Evolutionary conservation across 352 stramenopile species (phyloP).

Genomic region (Saprolegnia diclina): DNA sequence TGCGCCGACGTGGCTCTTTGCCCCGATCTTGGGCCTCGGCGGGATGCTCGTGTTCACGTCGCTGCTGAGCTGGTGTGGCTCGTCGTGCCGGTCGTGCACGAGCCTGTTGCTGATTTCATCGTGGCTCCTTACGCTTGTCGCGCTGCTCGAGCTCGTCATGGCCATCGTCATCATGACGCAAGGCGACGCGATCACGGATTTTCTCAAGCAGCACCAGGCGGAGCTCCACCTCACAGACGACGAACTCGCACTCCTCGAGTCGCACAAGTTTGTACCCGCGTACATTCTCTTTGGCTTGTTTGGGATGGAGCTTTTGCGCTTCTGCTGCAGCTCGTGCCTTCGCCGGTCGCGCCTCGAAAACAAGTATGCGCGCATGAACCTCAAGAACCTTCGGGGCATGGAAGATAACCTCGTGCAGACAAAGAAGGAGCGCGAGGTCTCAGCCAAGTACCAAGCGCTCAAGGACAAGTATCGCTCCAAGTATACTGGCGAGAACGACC

Average conservation of each 20-base stretch:
- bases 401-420: conserved; percentile 63
- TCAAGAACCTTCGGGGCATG: conserved; percentile 52
- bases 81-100: conserved; percentile 42
- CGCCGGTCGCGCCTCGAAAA: conserved; percentile 34
- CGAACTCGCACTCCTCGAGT: conserved; percentile 44
- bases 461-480: conserved; percentile 76
- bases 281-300: conserved; percentile 60
- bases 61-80: conserved; percentile 60
- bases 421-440: conserved; percentile 69
- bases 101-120: conserved; percentile 52
- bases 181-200: conserved; percentile 49
- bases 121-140: conserved; percentile 53
- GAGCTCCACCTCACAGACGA: conserved; percentile 65
- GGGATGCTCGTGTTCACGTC: conserved; percentile 42
- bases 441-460: conserved; percentile 60
- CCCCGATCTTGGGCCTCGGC: conserved; percentile 48
- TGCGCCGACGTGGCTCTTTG: conserved; percentile 63
- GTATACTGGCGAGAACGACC: conserved; percentile 37
- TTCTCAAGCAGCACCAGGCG: conserved; percentile 55
- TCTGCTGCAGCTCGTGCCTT: conserved; percentile 60
- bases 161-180: conserved; percentile 65
- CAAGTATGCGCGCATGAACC: conserved; percentile 55
- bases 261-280: conserved; percentile 61
- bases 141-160: conserved; percentile 51
- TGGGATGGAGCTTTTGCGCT: conserved; percentile 58